Evolutionary conservation across 2,329 filamentous ascomycete genomes (phyloP), one percentile per base, ranked within the genome.

Genomic region (Colletotrichum eremochloae): DNA sequence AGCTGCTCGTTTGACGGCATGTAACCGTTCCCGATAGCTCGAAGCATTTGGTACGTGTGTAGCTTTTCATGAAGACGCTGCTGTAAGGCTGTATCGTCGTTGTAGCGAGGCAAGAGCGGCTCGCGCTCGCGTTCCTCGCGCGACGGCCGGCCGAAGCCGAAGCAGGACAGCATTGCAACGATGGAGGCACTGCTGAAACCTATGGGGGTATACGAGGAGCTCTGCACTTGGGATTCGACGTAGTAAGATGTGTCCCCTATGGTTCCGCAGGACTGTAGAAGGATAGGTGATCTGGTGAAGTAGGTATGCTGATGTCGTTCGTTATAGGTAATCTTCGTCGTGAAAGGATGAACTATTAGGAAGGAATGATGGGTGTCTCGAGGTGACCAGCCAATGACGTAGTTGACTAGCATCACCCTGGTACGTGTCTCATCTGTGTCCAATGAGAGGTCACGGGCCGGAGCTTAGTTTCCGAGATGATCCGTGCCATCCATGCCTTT

Each of bases 1-100:
- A 88, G 79, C 81, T 98, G 96, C 76, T 96, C 92, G 14, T 93
- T 98, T 7, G 94, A 96, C 58, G 96, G 96, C 93, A 98, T 95
- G 82, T 91, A 98, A 7, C 96, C 96, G 78, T 94, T 90, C 1
- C 89, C 89, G 12, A 98, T 81, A 67, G 96, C 96, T 65, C 93
- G 89, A 38, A 95, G 80, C 92, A 97, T 97, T 85, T 97, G 94
- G 80, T 97, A 98, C 36, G 92, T 92, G 83, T 97, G 96, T 73
- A 98, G 88, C 86, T 97, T 98, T 81, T 96, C 91, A 78, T 96
- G 94, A 71, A 97, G 87, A 77, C 91, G 87, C 60, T 91, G 87
- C 86, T 97, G 94, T 66, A 95, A 84, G 42, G 86, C 84, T 1
- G 95, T 97, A 77, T 96, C 94, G 81, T 97, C 92, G 77, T 91